Percentiles rank a stretch among this genome's conserved stretches.
These are phyloP conservation scores for Rhypophila decipiens DNA, from an alignment of 495 filamentous ascomycete genomes.

Conservation along the genomic window DNA sequence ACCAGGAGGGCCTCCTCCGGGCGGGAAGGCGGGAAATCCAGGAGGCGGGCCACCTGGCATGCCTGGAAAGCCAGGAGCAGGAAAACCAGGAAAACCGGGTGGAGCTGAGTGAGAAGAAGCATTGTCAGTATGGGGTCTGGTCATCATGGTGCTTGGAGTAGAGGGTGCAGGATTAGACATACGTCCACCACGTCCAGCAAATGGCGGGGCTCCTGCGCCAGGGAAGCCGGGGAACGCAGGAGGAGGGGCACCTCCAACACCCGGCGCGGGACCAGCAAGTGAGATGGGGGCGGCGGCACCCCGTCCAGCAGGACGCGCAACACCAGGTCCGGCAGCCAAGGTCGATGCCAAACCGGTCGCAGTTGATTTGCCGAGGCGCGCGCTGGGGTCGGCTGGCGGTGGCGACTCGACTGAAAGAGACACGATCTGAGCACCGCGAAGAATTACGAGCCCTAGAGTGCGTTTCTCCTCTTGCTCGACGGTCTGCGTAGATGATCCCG, in stretches of 20 bases:
- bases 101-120: constrained; percentile 3
- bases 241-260: constrained; percentile 70
- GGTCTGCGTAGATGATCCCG: constrained; percentile 53
- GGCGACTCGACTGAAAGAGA: constrained; percentile 94
- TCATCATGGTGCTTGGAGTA: no score
- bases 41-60: constrained; percentile 37
- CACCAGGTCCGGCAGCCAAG: constrained; percentile 78
- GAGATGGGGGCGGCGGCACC: constrained; percentile 70
- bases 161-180: constrained; percentile 29
- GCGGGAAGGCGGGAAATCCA: constrained; percentile 42
- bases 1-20: constrained; percentile 47
- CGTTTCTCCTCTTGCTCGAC: constrained; percentile 95
- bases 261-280: constrained; percentile 80
- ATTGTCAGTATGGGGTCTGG: no score
- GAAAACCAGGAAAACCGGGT: constrained; percentile 27
- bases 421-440: constrained; percentile 88
- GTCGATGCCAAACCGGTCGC: constrained; percentile 61
- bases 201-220: constrained; percentile 57
- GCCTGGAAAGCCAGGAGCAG: constrained; percentile 57
- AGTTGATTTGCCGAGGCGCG: constrained; percentile 74
- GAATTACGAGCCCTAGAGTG: constrained; percentile 87
- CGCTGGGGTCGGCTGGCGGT: constrained; percentile 89
- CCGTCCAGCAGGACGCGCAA: constrained; percentile 85
- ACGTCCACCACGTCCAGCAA: constrained; percentile 72
- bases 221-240: constrained; percentile 51